Base-by-base conservation (phyloP, 257 asterid genomes). In the Fraxinus americana region DNA sequence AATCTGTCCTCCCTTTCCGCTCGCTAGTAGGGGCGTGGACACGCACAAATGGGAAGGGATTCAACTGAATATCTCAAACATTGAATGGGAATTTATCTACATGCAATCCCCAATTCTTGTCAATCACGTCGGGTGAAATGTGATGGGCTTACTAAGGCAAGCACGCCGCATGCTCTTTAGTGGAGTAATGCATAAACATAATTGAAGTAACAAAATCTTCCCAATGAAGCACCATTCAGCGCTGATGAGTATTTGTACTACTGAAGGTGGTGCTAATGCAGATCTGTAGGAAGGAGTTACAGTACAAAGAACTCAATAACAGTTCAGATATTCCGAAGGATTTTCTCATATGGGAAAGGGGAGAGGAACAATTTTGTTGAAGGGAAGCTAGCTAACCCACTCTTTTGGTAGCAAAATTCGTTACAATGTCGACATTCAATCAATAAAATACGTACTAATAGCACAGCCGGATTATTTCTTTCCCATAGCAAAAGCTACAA, bases 401-500 rank as follows among this genome's bases (percentile, higher is more conserved):
- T 71, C 12, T 11, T 14, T 50, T n/a, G n/a, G 23, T 12, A 29
- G 63, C 77, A 71, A 72, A 72, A 76, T 70, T 67, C 57, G 61
- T 34, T 21, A 50, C 48, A 36, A 13, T 36, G 36, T 74, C 13
- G 39, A 69, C 29, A 5, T 54, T 57, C 78, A 35, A 43, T 71
- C 77, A 54, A 77, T 29, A 34, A 45, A 65, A 36, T 2, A 38
- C 14, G 39, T 11, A 34, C 41, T 61, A 38, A 79, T 25, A 9
- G 50, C 80, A 72, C 32, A 78, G 71, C 73, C 77, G 76, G 72
- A 39, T 41, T 23, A 78, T 82, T 75, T 61, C 25, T 70, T 75
- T 75, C 69, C 73, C 73, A 14, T 50, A 77, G 48, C 21, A 34
- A 36, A 67, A 75, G 66, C 81, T 63, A 79, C 66, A 48, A 12